Percentiles rank a stretch among this genome's conserved stretches.
phyloP scores from a whole-genome alignment of 2,329 filamentous ascomycete genomes.

The Phialocephala subalpina region DNA sequence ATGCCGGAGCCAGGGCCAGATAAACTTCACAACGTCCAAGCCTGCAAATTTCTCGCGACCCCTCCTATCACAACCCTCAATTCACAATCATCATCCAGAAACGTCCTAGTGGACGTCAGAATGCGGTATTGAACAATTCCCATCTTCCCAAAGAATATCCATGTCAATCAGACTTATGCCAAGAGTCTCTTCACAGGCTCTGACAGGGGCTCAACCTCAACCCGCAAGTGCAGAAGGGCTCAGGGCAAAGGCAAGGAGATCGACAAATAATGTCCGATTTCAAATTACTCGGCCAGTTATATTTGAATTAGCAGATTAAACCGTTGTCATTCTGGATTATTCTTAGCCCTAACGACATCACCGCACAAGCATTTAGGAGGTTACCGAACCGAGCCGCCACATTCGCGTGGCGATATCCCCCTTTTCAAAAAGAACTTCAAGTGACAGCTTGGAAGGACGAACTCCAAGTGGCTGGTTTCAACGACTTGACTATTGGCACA shows the following conservation, averaged over 20 bases:
- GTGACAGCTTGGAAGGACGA: not conserved
- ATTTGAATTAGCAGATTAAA: not conserved
- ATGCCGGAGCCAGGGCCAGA: slow-evolving; percentile 15
- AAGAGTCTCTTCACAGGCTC: not conserved
- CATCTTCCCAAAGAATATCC: slow-evolving; percentile 4
- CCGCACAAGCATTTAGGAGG: not conserved
- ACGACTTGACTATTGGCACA: not conserved
- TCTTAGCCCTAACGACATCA: slow-evolving; percentile 11
- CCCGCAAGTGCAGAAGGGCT: not conserved
- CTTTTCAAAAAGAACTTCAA: slow-evolving; percentile 6
- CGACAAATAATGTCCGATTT: slow-evolving; percentile 6
- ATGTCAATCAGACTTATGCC: not conserved
- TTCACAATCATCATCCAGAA: not conserved
- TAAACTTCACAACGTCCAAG: not conserved
- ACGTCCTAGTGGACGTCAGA: slow-evolving; percentile 1
- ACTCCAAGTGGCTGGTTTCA: not conserved
- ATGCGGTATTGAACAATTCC: slow-evolving; percentile 6
- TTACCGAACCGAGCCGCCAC: slow-evolving; percentile 13
- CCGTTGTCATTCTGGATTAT: not conserved
- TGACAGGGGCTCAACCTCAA: not conserved
- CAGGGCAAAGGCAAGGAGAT: slow-evolving; percentile 1
- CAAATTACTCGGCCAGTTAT: not conserved
- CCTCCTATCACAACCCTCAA: slow-evolving; percentile 1
- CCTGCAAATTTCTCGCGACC: slow-evolving; percentile 8
- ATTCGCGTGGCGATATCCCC: slow-evolving; percentile 12